phyloP scores from a whole-genome alignment of 352 stramenopile species.

The Blastocystis sp. region DNA sequence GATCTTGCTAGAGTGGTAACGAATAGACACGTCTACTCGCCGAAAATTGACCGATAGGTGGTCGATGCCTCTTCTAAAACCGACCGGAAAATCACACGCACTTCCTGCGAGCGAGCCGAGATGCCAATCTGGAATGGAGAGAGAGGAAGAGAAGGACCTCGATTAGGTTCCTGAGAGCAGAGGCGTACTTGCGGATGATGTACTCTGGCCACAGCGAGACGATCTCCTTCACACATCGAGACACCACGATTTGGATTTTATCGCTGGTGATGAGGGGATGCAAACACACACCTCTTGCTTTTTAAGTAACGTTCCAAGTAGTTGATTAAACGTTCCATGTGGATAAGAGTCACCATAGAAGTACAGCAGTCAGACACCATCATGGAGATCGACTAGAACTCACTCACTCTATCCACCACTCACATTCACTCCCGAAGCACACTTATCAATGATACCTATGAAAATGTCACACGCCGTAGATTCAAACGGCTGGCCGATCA shows the following conservation, averaged over 20 bases:
- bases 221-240: neutral
- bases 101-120: neutral
- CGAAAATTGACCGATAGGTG: neutral
- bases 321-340: slow-evolving; percentile 40
- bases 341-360: neutral
- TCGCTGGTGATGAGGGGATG: neutral
- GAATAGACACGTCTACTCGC: neutral
- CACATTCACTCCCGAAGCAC: neutral
- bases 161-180: neutral
- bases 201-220: neutral
- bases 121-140: neutral
- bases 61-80: neutral
- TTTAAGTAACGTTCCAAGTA: neutral
- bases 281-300: neutral
- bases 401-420: neutral
- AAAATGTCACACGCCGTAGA: slow-evolving; percentile 2
- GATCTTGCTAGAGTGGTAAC: neutral
- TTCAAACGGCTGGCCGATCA: neutral
- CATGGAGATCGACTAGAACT: neutral
- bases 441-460: slow-evolving; percentile 36
- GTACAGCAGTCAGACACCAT: slow-evolving; percentile 11
- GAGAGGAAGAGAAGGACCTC: neutral
- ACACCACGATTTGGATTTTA: neutral
- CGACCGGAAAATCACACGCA: neutral
- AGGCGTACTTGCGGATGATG: slow-evolving; percentile 16